Evolutionary conservation across 2,329 filamentous ascomycete species (phyloP), one percentile per base, ranked within the genome.

Genomic region (Aureobasidium sp.): DNA sequence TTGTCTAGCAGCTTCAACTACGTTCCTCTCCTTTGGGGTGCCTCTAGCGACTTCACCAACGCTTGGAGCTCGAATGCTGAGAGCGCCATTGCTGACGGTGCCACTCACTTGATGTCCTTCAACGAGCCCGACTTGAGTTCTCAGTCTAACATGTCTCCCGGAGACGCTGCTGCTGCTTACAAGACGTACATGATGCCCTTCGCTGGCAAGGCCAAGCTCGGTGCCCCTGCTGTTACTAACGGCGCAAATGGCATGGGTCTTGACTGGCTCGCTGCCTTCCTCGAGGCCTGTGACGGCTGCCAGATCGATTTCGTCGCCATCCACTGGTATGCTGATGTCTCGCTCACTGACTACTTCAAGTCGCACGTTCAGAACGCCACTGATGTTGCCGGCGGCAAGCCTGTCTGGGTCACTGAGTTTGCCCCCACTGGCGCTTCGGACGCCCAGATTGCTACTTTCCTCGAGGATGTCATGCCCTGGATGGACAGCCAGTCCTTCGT

Each of bases 401-500:
- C 72, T n/a, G 68, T 88, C 71, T 87, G 82, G 82, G 75, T 88
- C 62, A 87, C 84, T 62, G 86, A 88, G 78, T 88, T 87, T 66
- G 85, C 81, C 27, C 79, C 83, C 59, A 70, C 74, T 37, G 80
- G 77, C 63, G 74, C 67, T 50, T 65, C 73, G 59, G 74, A 77
- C 27, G 71, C 79, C 66, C 72, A 79, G 64, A 72, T 72, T 50
- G 60, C 71, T 65, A 64, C 64, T 39, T 86, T 86, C 78, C 74
- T 88, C 63, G 62, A 73, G 64, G 71, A 74, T 6, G 77, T 82
- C 66, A 77, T 80, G 67, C 72, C 74, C 2, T 79, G 74, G 71
- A 73, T 81, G 67, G 78, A 80, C 65, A 67, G 66, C 50, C 71
- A 74, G 51, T 61, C 66, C 46, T 71, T 68, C 43, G 71, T 81